These are phyloP conservation scores for Solanum bulbocastanum DNA, from an alignment of 257 asterid genomes.

Conservation along the genomic window DNA sequence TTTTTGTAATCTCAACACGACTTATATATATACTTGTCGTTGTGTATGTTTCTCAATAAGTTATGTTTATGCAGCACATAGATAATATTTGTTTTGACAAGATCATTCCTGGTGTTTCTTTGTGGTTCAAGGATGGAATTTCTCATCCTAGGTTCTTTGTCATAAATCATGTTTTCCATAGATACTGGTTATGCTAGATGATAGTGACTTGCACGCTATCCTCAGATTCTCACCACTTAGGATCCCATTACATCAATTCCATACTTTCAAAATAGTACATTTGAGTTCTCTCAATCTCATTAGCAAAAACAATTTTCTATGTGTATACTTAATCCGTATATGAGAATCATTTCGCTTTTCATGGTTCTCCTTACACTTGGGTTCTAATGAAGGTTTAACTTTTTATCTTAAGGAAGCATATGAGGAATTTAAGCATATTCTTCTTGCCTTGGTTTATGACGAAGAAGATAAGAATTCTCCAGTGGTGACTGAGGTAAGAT, in stretches of 20 bases:
- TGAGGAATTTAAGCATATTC: conserved; percentile 91
- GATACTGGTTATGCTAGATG: background rate
- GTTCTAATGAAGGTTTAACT: conserved; percentile 15
- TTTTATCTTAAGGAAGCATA: conserved; percentile 78
- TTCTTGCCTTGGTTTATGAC: conserved; percentile 80
- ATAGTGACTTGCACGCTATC: background rate
- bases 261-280: background rate
- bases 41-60: background rate
- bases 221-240: background rate
- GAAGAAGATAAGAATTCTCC: conserved; percentile 86
- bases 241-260: background rate
- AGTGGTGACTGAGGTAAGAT: conserved; percentile 75
- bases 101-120: background rate
- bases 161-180: background rate
- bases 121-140: background rate
- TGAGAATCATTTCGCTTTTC: background rate
- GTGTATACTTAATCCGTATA: background rate
- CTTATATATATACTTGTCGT: background rate
- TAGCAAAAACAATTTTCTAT: background rate
- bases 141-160: background rate
- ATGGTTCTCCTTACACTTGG: background rate
- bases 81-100: background rate
- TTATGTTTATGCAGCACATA: background rate
- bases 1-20: background rate
- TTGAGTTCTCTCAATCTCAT: background rate